Conservation (phyloP, 2,329 filamentous ascomycete genomes). For the Colletotrichum sp. region DNA sequence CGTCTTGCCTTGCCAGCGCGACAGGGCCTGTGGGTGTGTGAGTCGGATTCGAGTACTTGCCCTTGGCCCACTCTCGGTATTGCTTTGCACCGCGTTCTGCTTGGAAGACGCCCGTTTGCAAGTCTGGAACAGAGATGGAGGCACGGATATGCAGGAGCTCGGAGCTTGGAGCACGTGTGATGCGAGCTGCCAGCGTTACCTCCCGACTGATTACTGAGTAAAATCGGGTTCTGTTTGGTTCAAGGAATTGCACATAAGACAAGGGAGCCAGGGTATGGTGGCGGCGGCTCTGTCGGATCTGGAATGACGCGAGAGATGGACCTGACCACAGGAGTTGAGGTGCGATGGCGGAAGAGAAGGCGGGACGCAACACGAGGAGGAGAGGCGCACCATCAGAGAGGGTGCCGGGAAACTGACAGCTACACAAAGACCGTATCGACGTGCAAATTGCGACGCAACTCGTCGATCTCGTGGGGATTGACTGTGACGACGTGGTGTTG, state of each 20-base stretch:
- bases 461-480: background rate
- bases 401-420: background rate
- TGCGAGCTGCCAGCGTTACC: conserved; percentile 1
- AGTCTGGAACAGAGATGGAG: conserved; percentile 1
- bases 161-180: background rate
- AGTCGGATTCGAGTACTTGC: background rate
- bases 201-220: background rate
- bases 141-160: conserved; percentile 18
- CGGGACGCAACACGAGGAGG: background rate
- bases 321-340: conserved; percentile 8
- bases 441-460: background rate
- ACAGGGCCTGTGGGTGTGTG: background rate
- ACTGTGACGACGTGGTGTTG: background rate
- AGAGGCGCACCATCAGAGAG: no score
- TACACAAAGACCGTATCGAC: background rate
- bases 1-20: background rate
- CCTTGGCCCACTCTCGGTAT: background rate
- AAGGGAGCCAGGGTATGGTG: background rate
- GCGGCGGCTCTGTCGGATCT: conserved; percentile 21
- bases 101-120: background rate
- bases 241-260: background rate
- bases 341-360: conserved; percentile 4
- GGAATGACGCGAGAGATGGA: conserved; percentile 3
- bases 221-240: background rate
- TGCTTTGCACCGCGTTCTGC: background rate